Base-by-base conservation (phyloP, 1,139 yeast species). In the Pichia kudriavzevii region DNA sequence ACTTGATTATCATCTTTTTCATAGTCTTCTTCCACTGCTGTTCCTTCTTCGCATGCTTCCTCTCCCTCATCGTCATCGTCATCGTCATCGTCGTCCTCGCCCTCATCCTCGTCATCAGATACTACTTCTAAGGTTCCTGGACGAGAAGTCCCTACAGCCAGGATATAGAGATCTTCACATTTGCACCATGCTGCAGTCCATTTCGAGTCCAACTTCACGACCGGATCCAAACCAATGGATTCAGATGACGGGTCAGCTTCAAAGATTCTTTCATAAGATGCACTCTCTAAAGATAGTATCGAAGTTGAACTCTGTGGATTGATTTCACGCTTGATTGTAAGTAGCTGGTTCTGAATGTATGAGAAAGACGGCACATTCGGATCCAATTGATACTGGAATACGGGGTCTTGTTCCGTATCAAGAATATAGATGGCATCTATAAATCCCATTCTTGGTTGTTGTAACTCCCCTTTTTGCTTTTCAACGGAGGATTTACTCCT, bases 341-440 rank as follows among this genome's bases (percentile, higher is more conserved):
- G 29, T 2, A 55, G 28, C 28, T 48, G 50, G 7, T 40, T 33
- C 9, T 38, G 38, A 9, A 52, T 42, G 30, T 52, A 50, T 3
- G 61, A 58, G 49, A 70, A 67, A 2, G 62, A 55, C 2, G 85
- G 85, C 1, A 35, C 39, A n/a, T 23, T 32, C 1, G 37, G 33
- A 9, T 33, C 23, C 2, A 22, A n/a, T 7, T 19, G 23, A 20
- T 27, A 29, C 9, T 34, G 36, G 4, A 39, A 25, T 8, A 39
- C 17, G 1, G 42, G 42, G 7, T 23, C 26, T 26, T 36, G 34
- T 1, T 67, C 66, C 29, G 64, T 63, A 53, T 79, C 85, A 4
- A 81, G 60, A 19, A 81, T 72, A 52, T 76, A 80, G 16, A 81
- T 62, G 8, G 84, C 84, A 46, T 78, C 82, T 29, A 69, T 59